Evolutionary conservation across 495 filamentous ascomycete genomes (phyloP).

Genomic region (Bacidia rubella): DNA sequence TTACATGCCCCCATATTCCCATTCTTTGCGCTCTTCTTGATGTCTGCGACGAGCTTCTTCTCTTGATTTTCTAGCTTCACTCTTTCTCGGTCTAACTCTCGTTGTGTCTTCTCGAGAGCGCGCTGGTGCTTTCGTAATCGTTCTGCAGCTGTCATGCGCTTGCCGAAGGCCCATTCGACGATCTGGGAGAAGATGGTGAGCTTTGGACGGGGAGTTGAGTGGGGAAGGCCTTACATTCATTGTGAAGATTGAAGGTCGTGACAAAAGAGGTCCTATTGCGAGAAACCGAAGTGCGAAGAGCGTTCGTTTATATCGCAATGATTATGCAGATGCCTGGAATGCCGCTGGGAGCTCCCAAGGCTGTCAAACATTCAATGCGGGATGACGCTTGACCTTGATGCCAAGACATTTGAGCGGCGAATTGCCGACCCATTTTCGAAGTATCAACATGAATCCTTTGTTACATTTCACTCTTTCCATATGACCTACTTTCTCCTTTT

Average conservation of each 20-base stretch:
- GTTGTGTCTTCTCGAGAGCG: conserved; percentile 90
- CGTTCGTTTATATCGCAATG: neutral
- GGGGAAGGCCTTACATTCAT: conserved; percentile 45
- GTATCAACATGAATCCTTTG: conserved; percentile 3
- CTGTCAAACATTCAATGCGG: too few species aligned
- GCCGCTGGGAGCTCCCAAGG: neutral
- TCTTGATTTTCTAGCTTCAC: conserved; percentile 95
- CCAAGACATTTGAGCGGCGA: conserved; percentile 10
- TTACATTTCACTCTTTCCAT: neutral
- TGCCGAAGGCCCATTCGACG: conserved; percentile 96
- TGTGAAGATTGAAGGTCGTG: conserved; percentile 8
- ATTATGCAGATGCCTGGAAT: neutral
- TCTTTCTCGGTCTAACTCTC: conserved; percentile 86
- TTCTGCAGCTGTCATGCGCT: conserved; percentile 94
- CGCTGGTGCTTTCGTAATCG: conserved; percentile 93
- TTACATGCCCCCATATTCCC: conserved; percentile 92
- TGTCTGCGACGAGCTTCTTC: conserved; percentile 88
- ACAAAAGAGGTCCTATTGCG: neutral
- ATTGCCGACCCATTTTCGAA: neutral
- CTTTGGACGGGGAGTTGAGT: conserved; percentile 4
- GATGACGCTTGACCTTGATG: conserved; percentile 4
- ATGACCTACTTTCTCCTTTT: neutral
- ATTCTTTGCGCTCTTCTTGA: conserved; percentile 96
- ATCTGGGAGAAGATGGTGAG: conserved; percentile 40
- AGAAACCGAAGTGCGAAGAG: neutral